phyloP scores from a whole-genome alignment of 768 basidiomycete genomes.

The Pisolithus tinctorius region DNA sequence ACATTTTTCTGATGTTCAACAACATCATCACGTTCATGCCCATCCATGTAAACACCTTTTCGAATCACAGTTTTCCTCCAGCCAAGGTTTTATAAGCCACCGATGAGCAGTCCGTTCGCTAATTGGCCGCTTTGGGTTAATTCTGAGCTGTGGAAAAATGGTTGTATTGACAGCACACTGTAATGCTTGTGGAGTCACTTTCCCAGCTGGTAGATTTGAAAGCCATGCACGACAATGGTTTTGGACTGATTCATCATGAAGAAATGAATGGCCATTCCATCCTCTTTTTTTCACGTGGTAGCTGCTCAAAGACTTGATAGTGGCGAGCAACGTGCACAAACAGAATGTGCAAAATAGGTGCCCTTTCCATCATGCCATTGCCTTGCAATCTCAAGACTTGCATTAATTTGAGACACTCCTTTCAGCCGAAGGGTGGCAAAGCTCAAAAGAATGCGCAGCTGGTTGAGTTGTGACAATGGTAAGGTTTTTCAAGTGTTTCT shows the following conservation, averaged over 20 bases:
- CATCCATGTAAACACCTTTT: conserved; percentile 14
- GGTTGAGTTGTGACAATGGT: conserved; percentile 18
- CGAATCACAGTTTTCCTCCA: not conserved
- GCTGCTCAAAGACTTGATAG: not conserved
- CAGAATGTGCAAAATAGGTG: not conserved
- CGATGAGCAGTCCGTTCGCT: not conserved
- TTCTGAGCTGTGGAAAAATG: not conserved
- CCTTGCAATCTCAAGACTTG: not conserved
- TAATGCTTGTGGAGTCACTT: not conserved
- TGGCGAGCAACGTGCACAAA: not conserved
- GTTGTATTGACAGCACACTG: not conserved
- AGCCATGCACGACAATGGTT: not conserved
- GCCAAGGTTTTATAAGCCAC: conserved; percentile 7
- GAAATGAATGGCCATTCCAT: not conserved
- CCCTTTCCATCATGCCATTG: not conserved
- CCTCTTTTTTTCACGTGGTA: not conserved
- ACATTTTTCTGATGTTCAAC: not conserved
- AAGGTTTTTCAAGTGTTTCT: conserved; percentile 15
- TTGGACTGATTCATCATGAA: not conserved
- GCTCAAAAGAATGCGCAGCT: not conserved
- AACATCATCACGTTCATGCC: conserved; percentile 7
- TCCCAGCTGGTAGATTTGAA: not conserved
- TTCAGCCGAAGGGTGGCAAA: not conserved
- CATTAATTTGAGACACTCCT: not conserved
- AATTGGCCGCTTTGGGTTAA: not conserved